A percentile compares a stretch with the other conserved stretches of the same genome.
phyloP scores from a whole-genome alignment of 768 basidiomycete species.

The Termitomyces titanicus region DNA sequence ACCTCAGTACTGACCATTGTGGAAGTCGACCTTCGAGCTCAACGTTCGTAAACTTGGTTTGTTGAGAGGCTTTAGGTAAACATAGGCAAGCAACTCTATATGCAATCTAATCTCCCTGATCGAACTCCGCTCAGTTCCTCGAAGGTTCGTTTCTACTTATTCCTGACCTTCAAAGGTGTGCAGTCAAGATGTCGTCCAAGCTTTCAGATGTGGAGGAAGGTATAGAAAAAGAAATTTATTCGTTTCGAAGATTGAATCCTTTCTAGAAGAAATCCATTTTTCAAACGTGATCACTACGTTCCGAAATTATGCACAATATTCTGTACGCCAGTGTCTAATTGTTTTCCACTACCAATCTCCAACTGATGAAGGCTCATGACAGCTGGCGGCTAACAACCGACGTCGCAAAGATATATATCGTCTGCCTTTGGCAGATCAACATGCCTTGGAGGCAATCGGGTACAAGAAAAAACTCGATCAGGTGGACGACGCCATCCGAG shows the following conservation, averaged over 20 bases:
- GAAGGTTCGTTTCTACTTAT: too few species aligned
- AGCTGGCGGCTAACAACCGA: slow-evolving; percentile 53
- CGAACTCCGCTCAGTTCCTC: too few species aligned
- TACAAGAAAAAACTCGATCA: slow-evolving; percentile 77
- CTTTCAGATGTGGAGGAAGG: slow-evolving; percentile 33
- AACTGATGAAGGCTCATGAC: slow-evolving; percentile 8
- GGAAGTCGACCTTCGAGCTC: background rate
- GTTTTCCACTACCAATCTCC: background rate
- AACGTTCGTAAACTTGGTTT: background rate
- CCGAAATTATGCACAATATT: slow-evolving; percentile 69
- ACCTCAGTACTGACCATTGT: background rate
- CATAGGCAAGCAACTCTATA: slow-evolving; percentile 10
- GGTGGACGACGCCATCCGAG: slow-evolving; percentile 77
- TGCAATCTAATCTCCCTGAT: slow-evolving; percentile 4
- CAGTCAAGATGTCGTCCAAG: slow-evolving; percentile 19
- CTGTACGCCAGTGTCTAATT: slow-evolving; percentile 39
- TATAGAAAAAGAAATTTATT: slow-evolving; percentile 8
- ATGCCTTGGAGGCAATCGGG: slow-evolving; percentile 61
- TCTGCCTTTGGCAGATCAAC: slow-evolving; percentile 66
- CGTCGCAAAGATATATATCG: slow-evolving; percentile 77
- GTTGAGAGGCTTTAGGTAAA: slow-evolving; percentile 15
- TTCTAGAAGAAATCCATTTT: slow-evolving; percentile 67
- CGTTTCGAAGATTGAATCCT: background rate
- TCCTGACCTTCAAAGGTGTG: background rate
- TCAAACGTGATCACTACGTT: slow-evolving; percentile 73